These are phyloP conservation scores for Aspergillus fumigatiaffinis DNA, from an alignment of 2,329 filamentous ascomycete species.

Conservation along the genomic window DNA sequence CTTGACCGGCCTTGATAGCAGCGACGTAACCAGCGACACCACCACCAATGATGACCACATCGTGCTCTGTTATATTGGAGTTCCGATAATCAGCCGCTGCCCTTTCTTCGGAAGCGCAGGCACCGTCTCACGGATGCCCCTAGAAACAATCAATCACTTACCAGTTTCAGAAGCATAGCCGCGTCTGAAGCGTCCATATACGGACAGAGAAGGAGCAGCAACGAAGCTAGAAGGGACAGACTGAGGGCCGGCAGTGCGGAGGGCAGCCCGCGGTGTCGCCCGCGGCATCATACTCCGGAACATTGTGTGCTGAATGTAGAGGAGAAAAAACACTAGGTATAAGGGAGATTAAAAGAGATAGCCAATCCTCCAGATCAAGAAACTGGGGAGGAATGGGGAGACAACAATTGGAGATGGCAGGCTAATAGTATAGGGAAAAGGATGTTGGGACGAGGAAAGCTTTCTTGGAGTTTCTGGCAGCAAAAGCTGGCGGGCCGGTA, in stretches of 20 bases:
- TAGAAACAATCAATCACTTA: constrained; percentile 17
- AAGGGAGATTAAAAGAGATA: constrained; percentile 23
- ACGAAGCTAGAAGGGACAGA: constrained; percentile 34
- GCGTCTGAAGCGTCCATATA: constrained; percentile 52
- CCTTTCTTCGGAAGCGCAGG: constrained; percentile 16
- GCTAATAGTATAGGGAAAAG: constrained; percentile 16
- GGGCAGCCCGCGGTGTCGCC: constrained; percentile 43
- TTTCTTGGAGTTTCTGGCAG: constrained; percentile 19
- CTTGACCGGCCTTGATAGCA: constrained; percentile 97
- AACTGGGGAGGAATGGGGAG: constrained; percentile 20
- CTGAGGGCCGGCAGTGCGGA: constrained; percentile 36
- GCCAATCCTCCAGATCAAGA: constrained; percentile 25
- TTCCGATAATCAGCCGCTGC: constrained; percentile 15
- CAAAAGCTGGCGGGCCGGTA: constrained; percentile 21
- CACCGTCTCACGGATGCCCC: background rate
- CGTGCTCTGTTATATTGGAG: constrained; percentile 71
- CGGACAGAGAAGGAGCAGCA: constrained; percentile 40
- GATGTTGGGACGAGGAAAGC: constrained; percentile 22
- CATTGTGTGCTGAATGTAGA: constrained; percentile 38
- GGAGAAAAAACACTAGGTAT: constrained; percentile 20
- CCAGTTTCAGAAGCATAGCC: constrained; percentile 53
- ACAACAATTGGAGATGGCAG: constrained; percentile 17
- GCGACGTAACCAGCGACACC: constrained; percentile 98
- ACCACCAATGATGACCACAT: constrained; percentile 95
- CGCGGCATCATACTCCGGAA: constrained; percentile 51